Conservation (phyloP, 768 basidiomycete species). For the Daedaleopsis sinensis region DNA sequence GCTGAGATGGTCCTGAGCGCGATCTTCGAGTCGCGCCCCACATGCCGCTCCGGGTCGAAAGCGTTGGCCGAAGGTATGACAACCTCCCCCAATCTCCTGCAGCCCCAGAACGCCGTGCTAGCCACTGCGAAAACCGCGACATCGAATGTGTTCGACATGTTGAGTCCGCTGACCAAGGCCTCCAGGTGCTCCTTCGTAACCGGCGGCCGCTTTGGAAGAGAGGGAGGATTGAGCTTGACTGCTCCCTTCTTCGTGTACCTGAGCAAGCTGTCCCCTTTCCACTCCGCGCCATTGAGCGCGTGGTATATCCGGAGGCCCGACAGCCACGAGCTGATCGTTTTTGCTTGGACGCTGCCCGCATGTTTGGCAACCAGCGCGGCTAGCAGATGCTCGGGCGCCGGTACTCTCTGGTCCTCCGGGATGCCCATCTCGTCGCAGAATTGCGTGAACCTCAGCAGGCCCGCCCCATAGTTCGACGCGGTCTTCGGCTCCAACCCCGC, state of each 20-base stretch:
- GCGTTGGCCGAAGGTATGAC: neutral
- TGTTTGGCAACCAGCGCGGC: slow-evolving; percentile 29
- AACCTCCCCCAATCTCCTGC: slow-evolving; percentile 20
- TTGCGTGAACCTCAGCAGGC: slow-evolving; percentile 37
- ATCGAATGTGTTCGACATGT: slow-evolving; percentile 32
- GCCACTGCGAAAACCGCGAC: slow-evolving; percentile 41
- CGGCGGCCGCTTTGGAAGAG: slow-evolving; percentile 29
- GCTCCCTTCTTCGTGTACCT: slow-evolving; percentile 18
- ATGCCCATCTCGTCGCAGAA: too few relatives aligned
- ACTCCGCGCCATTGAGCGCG: slow-evolving; percentile 34
- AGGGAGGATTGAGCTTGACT: slow-evolving; percentile 26
- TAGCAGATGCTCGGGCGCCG: slow-evolving; percentile 32
- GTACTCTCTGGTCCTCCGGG: too few relatives aligned
- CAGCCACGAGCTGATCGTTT: slow-evolving; percentile 37
- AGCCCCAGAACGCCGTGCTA: slow-evolving; percentile 37
- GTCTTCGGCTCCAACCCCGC: neutral
- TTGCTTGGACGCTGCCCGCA: slow-evolving; percentile 7
- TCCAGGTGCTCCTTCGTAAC: slow-evolving; percentile 39
- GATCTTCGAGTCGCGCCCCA: neutral
- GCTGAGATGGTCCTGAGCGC: neutral
- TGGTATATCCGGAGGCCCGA: slow-evolving; percentile 42
- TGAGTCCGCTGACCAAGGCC: slow-evolving; percentile 25
- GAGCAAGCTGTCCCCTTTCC: slow-evolving; percentile 38
- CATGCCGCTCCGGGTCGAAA: slow-evolving; percentile 6
- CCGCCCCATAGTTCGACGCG: slow-evolving; percentile 32